Percentiles rank a stretch among this genome's conserved stretches.
Conservation (phyloP, 2,329 filamentous ascomycete genomes). For the Laburnicola sp. region DNA sequence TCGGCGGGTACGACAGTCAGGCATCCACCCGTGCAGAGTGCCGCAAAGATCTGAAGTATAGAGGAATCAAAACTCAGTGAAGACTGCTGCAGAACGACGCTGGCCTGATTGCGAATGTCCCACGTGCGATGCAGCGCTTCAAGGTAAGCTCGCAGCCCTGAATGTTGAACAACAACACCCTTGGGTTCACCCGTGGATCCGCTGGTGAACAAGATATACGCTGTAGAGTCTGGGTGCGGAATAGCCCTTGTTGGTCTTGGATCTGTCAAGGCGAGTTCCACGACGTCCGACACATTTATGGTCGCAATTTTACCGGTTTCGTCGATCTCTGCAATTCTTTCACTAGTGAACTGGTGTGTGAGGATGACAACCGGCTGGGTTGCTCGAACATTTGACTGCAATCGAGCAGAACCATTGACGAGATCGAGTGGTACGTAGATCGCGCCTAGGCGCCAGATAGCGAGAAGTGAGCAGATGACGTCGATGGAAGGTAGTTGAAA, state of each 20-base stretch:
- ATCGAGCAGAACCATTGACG: constrained; percentile 2
- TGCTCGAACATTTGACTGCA: constrained; percentile 7
- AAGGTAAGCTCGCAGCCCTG: constrained; percentile 9
- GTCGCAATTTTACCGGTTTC: not conserved
- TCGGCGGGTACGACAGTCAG: constrained; percentile 41
- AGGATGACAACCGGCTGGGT: constrained; percentile 12
- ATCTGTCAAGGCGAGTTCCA: not conserved
- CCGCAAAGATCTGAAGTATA: constrained; percentile 48
- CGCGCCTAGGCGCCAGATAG: constrained; percentile 13
- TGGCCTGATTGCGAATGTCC: constrained; percentile 37
- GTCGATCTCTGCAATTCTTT: not conserved
- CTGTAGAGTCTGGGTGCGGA: constrained; percentile 34
- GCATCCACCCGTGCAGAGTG: constrained; percentile 47
- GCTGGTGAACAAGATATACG: constrained; percentile 63
- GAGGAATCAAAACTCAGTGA: constrained; percentile 49
- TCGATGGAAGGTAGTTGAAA: constrained; percentile 47
- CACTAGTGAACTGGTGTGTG: not conserved
- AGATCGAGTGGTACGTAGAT: constrained; percentile 25
- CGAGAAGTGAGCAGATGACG: constrained; percentile 25
- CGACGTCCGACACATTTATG: constrained; percentile 8
- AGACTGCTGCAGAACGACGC: constrained; percentile 54
- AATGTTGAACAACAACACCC: constrained; percentile 63
- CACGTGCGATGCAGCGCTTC: constrained; percentile 14
- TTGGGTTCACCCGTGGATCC: constrained; percentile 60
- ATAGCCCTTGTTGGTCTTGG: not conserved